Evolutionary conservation across 768 basidiomycete species (phyloP), one percentile per base, ranked within the genome.

Genomic region (Chalciporus pseudorubinellus): DNA sequence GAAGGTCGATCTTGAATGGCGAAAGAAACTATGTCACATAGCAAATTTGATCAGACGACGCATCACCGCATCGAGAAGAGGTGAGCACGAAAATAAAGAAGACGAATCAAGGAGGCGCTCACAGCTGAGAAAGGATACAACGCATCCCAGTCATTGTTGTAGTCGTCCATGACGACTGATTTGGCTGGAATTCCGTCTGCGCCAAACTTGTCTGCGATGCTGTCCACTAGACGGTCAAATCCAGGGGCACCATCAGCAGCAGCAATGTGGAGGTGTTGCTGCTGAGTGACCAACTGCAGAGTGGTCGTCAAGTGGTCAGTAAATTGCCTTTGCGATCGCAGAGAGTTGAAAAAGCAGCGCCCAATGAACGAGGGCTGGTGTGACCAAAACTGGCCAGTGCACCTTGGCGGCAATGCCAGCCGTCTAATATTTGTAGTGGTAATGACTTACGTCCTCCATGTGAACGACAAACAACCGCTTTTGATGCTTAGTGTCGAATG

Each of bases 121-220:
- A 89, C 90, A 39, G 83, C 72, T 3, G 87, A 87, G 68, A 91
- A 89, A 13, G 89, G 89, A 65, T 87, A 92, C 34, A 95, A 62
- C 2, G 83, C 73, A 66, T 95, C 92, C 93, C 94, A 98, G 59
- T 97, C 92, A 14, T 81, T 71, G 57, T 92, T 94, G 62, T 84
- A 77, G 51, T 89, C 84, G 53, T 89, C 77, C 79, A 92, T 85
- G 3, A 74, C 64, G 7, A 87, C 76, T 0, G 76, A 71, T 2
- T 67, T 65, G 0, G 82, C 73, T 21, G 64, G 65, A 16, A 62
- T 58, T 12, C 70, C 75, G 8, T 69, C 62, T 2, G 62, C 66
- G n/a, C 82, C 82, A 61, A 94, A 89, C 46, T 77, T 66, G 18
- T 67, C 58, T 1, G 84, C 82, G 6, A 95, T 81, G 14, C 78